A percentile compares a stretch with the other conserved stretches of the same genome.
Evolutionary conservation across 257 asterid genomes (phyloP).

Genomic region (Petunia secreta): DNA sequence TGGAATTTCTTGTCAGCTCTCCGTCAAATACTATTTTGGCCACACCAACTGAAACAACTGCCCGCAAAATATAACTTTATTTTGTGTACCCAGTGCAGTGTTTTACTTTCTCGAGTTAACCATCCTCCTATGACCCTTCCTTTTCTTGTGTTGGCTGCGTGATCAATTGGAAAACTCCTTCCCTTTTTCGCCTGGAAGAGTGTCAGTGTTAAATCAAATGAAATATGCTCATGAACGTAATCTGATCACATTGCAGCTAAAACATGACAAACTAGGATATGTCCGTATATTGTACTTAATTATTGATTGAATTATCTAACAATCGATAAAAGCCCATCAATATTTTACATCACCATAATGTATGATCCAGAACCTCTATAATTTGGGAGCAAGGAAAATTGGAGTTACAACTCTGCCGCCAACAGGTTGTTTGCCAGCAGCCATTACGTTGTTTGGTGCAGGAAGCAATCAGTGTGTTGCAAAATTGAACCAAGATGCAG

Average conservation of each 20-base stretch:
- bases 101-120: no score
- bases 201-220: no score
- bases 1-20: no score
- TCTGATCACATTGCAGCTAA: background rate
- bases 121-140: background rate
- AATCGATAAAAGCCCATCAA: background rate
- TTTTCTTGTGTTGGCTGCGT: background rate
- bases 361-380: constrained; percentile 51
- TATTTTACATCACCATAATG: background rate
- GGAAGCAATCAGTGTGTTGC: constrained; percentile 71
- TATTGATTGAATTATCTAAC: background rate
- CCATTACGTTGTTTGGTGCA: constrained; percentile 66
- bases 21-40: no score
- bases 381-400: constrained; percentile 68
- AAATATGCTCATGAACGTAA: background rate
- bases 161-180: background rate
- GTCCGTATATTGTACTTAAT: background rate
- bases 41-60: no score
- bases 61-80: no score
- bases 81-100: no score
- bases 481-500: constrained; percentile 67
- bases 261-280: background rate
- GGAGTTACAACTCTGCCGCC: constrained; percentile 84
- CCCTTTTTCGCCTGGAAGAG: background rate
- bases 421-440: constrained; percentile 84